A percentile compares a stretch with the other conserved stretches of the same genome.
phyloP scores from a whole-genome alignment of 1,139 yeast genomes.

The Yamadazyma spencermartinsiae region DNA sequence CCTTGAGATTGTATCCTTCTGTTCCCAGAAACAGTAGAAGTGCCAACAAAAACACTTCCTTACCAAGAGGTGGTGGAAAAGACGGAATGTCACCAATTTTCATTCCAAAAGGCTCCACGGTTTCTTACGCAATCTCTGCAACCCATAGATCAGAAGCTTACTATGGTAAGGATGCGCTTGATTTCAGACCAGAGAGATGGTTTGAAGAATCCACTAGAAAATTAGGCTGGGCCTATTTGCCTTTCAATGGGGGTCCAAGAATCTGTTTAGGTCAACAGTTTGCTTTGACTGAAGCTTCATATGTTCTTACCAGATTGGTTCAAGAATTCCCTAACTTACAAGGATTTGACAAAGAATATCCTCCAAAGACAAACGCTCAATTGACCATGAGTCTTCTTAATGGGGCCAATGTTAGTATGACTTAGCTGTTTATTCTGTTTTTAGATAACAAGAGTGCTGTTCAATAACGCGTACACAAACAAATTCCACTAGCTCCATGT shows the following conservation, averaged over 20 bases:
- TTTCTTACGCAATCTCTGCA: conserved; percentile 40
- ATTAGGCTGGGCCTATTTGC: conserved; percentile 44
- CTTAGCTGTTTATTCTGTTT: background rate
- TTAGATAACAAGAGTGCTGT: background rate
- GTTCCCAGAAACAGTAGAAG: conserved; percentile 50
- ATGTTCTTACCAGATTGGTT: conserved; percentile 38
- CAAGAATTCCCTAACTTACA: conserved; percentile 27
- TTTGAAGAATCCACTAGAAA: conserved; percentile 19
- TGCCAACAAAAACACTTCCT: conserved; percentile 42
- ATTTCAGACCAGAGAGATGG: conserved; percentile 52
- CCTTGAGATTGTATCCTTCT: conserved; percentile 50
- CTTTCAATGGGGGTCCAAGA: conserved; percentile 58
- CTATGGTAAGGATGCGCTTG: conserved; percentile 47
- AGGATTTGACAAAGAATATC: conserved; percentile 22
- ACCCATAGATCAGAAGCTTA: conserved; percentile 39
- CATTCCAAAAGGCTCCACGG: conserved; percentile 39
- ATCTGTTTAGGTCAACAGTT: conserved; percentile 56
- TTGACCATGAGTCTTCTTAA: conserved; percentile 31
- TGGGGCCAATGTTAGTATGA: conserved; percentile 21
- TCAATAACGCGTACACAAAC: background rate
- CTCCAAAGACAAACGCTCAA: conserved; percentile 29
- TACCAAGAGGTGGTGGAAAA: conserved; percentile 54
- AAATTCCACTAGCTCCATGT: too few species aligned
- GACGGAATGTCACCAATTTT: conserved; percentile 40
- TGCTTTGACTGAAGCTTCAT: conserved; percentile 54